Conservation (phyloP, 2,329 filamentous ascomycete genomes). For the Cladosporium cucumerinum region DNA sequence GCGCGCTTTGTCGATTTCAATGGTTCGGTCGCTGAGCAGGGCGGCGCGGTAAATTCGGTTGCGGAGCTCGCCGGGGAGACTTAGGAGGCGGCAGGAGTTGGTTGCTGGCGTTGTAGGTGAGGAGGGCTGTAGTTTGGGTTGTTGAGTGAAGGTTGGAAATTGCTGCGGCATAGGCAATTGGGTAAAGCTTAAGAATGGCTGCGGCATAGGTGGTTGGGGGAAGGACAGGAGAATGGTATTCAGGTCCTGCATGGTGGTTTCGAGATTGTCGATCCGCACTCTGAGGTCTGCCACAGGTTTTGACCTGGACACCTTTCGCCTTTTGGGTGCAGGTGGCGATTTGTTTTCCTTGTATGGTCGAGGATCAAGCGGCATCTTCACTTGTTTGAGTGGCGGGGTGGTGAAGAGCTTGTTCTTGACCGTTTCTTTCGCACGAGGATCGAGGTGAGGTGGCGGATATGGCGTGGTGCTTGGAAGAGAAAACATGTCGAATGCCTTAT, state of each 20-base stretch:
- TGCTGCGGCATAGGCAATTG: background rate
- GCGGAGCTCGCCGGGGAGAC: conserved; percentile 2
- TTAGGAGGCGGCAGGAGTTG: background rate
- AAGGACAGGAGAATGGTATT: background rate
- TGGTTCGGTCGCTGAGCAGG: background rate
- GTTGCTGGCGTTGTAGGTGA: background rate
- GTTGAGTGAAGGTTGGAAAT: background rate
- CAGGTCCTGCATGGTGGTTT: background rate
- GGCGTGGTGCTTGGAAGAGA: background rate
- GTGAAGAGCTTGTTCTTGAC: background rate
- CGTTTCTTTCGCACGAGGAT: background rate
- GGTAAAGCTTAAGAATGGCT: background rate
- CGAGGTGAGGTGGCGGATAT: background rate
- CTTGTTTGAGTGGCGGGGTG: background rate
- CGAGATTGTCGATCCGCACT: background rate
- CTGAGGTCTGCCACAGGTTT: background rate
- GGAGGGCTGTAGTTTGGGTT: background rate
- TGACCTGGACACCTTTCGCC: background rate
- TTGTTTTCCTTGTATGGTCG: background rate
- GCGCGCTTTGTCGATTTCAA: background rate
- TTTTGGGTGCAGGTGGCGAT: background rate
- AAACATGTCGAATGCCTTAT: background rate
- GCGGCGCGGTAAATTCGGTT: conserved; percentile 13
- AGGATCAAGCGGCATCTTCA: background rate
- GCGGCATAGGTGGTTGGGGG: background rate